Conservation (phyloP, 73 alveolate genomes). For the Diophrys sp. region DNA sequence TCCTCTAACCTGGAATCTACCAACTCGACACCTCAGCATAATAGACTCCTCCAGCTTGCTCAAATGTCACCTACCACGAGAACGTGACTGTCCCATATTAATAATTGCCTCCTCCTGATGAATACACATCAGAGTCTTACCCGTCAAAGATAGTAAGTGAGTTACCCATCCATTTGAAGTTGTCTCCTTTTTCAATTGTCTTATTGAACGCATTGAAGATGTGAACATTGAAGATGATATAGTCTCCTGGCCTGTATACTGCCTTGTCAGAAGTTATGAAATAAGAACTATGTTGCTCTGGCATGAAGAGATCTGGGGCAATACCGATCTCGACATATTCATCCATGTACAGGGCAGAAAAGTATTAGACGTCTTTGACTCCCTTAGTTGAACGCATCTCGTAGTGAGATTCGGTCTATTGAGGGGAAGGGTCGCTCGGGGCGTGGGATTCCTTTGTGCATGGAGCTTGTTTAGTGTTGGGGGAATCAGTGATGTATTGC, state of each 20-base stretch:
- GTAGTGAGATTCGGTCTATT: too few species aligned
- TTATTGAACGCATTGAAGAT: background rate
- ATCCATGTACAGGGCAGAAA: background rate
- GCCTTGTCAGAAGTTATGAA: background rate
- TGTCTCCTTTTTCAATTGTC: background rate
- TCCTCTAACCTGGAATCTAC: background rate
- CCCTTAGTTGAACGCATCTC: background rate
- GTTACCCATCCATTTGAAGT: background rate
- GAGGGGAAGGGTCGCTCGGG: too few species aligned
- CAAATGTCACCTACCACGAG: background rate
- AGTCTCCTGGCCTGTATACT: background rate
- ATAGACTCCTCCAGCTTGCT: background rate
- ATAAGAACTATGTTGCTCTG: background rate
- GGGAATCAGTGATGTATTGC: too few species aligned
- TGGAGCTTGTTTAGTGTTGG: too few species aligned
- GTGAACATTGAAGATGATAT: background rate
- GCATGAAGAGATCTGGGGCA: background rate
- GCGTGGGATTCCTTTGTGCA: too few species aligned
- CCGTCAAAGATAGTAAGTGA: background rate
- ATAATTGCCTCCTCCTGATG: background rate
- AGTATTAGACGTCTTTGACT: background rate
- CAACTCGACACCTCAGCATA: background rate
- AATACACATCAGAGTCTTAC: background rate
- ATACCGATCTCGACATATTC: background rate
- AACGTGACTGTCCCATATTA: background rate